Percentiles rank a stretch among this genome's conserved stretches.
These are phyloP conservation scores for Diaporthe citri DNA, from an alignment of 2,329 filamentous ascomycete genomes.

Conservation along the genomic window DNA sequence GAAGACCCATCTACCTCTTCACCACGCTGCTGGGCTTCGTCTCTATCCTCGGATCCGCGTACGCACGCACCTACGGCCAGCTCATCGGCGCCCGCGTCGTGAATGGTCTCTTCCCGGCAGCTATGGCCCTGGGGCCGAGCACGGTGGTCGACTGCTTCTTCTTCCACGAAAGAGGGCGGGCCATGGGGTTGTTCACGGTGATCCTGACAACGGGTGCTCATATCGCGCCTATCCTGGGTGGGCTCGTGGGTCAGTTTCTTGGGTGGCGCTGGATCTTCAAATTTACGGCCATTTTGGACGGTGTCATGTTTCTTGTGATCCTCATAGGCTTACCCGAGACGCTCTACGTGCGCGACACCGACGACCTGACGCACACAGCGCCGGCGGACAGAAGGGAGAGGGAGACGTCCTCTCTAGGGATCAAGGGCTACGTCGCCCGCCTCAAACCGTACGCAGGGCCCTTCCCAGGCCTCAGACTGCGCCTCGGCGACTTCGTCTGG, in stretches of 20 bases:
- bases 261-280: constrained; percentile 43
- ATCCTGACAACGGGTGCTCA: constrained; percentile 47
- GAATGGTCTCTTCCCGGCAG: constrained; percentile 47
- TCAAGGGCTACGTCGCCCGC: constrained; percentile 39
- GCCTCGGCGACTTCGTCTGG: constrained; percentile 43
- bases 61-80: constrained; percentile 40
- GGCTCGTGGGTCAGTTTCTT: constrained; percentile 37
- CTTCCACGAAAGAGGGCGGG: constrained; percentile 48
- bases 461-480: constrained; percentile 18
- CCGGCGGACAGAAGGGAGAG: constrained; percentile 23
- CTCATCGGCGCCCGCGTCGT: constrained; percentile 46
- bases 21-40: constrained; percentile 43
- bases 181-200: constrained; percentile 49
- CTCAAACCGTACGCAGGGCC: constrained; percentile 41
- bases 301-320: constrained; percentile 44
- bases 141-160: constrained; percentile 50
- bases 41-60: constrained; percentile 42
- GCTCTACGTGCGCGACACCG: constrained; percentile 43
- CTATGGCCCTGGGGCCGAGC: constrained; percentile 48
- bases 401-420: constrained; percentile 11
- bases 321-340: constrained; percentile 49
- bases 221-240: constrained; percentile 45
- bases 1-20: constrained; percentile 45
- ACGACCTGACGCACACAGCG: constrained; percentile 19
- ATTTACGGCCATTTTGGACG: constrained; percentile 46